These are phyloP conservation scores for Colletotrichum eleusines DNA, from an alignment of 2,329 filamentous ascomycete genomes.

Conservation along the genomic window DNA sequence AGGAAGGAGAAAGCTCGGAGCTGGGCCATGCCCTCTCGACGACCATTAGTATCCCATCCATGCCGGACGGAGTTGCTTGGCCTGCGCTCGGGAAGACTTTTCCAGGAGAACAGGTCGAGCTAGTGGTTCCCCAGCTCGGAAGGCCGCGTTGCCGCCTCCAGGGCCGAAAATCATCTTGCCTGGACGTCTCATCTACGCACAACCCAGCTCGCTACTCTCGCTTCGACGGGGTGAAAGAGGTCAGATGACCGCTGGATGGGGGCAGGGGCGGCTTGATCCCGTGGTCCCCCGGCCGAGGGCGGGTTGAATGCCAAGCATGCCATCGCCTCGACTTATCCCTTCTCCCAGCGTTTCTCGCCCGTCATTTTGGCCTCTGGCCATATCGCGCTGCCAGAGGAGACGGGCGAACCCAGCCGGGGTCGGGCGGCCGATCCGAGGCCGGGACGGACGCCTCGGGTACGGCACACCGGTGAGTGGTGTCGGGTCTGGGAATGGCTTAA, in stretches of 20 bases:
- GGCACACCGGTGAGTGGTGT: not conserved
- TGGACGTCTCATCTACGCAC: slow-evolving; percentile 14
- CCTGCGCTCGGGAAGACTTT: slow-evolving; percentile 24
- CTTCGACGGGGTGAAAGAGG: slow-evolving; percentile 19
- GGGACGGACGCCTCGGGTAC: slow-evolving; percentile 30
- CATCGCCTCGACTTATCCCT: not conserved
- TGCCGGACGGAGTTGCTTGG: not conserved
- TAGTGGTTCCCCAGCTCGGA: slow-evolving; percentile 20
- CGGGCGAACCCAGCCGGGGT: not conserved
- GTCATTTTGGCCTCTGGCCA: not conserved
- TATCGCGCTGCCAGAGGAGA: not conserved
- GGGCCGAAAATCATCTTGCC: not conserved
- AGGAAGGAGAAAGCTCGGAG: not conserved
- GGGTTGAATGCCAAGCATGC: slow-evolving; percentile 27
- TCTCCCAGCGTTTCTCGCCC: slow-evolving; percentile 3
- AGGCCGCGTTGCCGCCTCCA: slow-evolving; percentile 14
- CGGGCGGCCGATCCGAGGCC: slow-evolving; percentile 21
- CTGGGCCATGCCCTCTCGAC: slow-evolving; percentile 6
- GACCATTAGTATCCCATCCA: not conserved
- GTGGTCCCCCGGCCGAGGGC: not conserved
- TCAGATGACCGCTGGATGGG: slow-evolving; percentile 35
- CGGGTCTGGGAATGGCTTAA: too few species aligned
- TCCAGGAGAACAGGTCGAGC: slow-evolving; percentile 4
- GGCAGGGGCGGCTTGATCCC: slow-evolving; percentile 25
- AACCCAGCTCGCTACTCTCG: slow-evolving; percentile 13